phyloP scores from a whole-genome alignment of 495 filamentous ascomycete species.

The Xanthoparmelia taractica region DNA sequence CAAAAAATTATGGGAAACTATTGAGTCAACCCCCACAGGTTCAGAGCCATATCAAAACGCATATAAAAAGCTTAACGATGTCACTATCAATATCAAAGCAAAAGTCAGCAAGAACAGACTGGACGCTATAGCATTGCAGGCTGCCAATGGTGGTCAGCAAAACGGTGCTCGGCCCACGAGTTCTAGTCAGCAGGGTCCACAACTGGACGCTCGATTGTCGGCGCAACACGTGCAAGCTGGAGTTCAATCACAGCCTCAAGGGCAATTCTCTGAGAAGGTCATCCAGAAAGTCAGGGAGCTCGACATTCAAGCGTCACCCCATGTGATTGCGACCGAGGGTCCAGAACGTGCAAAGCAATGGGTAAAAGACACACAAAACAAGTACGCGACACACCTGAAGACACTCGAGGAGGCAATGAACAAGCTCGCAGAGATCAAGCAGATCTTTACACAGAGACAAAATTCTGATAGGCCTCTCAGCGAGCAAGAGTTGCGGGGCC shows the following conservation, averaged over 20 bases:
- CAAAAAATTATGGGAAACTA: slow-evolving; percentile 48
- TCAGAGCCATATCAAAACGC: slow-evolving; percentile 53
- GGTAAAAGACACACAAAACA: slow-evolving; percentile 39
- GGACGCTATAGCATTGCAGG: slow-evolving; percentile 7
- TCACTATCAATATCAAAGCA: slow-evolving; percentile 37
- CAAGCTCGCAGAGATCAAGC: slow-evolving; percentile 24
- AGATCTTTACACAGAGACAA: slow-evolving; percentile 36
- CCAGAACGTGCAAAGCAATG: slow-evolving; percentile 6
- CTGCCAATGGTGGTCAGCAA: slow-evolving; percentile 23
- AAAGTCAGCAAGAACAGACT: slow-evolving; percentile 19
- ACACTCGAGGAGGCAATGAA: slow-evolving; percentile 42
- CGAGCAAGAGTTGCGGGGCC: slow-evolving; percentile 39
- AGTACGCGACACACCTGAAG: slow-evolving; percentile 47
- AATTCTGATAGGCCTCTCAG: slow-evolving; percentile 32
- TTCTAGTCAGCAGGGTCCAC: slow-evolving; percentile 16
- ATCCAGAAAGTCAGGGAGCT: slow-evolving; percentile 38
- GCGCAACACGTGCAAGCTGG: slow-evolving; percentile 7
- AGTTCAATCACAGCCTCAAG: slow-evolving; percentile 14
- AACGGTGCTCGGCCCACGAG: slow-evolving; percentile 24
- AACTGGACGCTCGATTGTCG: slow-evolving; percentile 7
- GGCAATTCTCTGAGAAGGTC: slow-evolving; percentile 19
- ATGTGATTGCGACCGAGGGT: slow-evolving; percentile 36
- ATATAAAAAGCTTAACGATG: slow-evolving; percentile 54
- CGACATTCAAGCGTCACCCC: slow-evolving; percentile 42
- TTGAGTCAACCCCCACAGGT: slow-evolving; percentile 51